Base-by-base conservation (phyloP, 2,329 filamentous ascomycete species). In the Clonostachys rhizophaga region DNA sequence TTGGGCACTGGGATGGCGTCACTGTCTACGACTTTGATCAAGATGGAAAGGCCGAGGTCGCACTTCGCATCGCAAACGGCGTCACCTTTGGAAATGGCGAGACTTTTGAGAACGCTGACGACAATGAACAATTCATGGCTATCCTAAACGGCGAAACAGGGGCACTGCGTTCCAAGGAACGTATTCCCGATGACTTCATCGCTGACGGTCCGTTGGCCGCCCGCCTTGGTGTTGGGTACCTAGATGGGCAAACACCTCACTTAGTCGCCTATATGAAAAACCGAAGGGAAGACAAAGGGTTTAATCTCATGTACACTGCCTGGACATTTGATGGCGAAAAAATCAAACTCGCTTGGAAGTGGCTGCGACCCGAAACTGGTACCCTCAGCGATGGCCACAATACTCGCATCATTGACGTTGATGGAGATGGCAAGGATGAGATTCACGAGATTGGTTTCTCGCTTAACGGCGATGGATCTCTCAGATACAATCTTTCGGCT, bases 21-120 rank as follows among this genome's bases (percentile, higher is more conserved):
- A 58, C 54, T 11, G 54, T 58, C 5, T 58, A 53, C 13, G 54
- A 58, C 39, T 54, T 58, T 42, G 52, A 58, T 42, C 56, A 50
- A 10, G 53, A 58, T 8, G 53, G 54, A 4, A 42, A 40, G 1
- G 53, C 55, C 14, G 54, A 58, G 18, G 54, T 58, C 9, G 54
- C 54, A 1, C 40, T 58, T 7, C 51, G 54, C 13, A 54, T 56
- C n/a, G 50, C 53, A 10, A 58, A 58, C 36, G 52, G 54, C 6
- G 52, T 55, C 3, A 46, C 18, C 8, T 56, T 56, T 18, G 53
- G 53, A 6, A 47, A 58, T 18, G 53, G 54, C 3, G 40, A 49
- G 9, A 47, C 14, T 5, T 58, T 58, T 10, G 42, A 40, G 2
- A 20, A 46, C 2, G 47, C 43, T 2, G 36, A 51, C n/a, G 18